Conservation (phyloP, 2,329 filamentous ascomycete species). For the Fusarium cyanostomum region DNA sequence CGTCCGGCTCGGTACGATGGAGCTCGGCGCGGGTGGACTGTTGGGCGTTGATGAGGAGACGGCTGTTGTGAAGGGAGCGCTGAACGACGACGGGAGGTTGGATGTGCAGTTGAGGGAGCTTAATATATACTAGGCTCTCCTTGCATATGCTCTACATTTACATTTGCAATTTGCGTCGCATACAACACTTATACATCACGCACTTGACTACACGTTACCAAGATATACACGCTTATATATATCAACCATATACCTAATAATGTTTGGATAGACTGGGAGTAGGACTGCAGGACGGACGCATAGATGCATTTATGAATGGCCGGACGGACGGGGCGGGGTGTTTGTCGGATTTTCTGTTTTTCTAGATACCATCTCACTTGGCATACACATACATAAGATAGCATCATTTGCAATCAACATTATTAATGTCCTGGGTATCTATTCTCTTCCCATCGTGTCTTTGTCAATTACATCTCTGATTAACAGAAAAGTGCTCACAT, state of each 20-base stretch:
- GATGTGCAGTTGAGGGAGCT: conserved; percentile 46
- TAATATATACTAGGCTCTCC: conserved; percentile 47
- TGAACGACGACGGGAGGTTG: conserved; percentile 42
- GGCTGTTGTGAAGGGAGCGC: conserved; percentile 42
- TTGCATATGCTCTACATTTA: background rate
- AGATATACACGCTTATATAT: conserved; percentile 18
- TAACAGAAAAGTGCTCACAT: background rate
- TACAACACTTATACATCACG: conserved; percentile 1
- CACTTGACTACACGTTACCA: background rate
- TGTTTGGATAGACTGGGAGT: conserved; percentile 26
- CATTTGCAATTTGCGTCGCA: background rate
- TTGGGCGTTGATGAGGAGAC: conserved; percentile 37
- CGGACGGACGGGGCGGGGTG: conserved; percentile 22
- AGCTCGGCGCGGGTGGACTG: conserved; percentile 42
- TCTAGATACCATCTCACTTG: conserved; percentile 41
- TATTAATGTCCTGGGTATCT: conserved; percentile 22
- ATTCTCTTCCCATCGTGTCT: background rate
- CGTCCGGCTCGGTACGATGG: conserved; percentile 46
- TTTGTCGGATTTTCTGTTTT: conserved; percentile 32
- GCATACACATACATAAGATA: conserved; percentile 23
- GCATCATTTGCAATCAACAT: conserved; percentile 32
- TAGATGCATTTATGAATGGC: conserved; percentile 17
- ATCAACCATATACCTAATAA: conserved; percentile 34
- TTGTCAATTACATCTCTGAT: background rate
- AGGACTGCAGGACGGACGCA: conserved; percentile 10